Base-by-base conservation (phyloP, 2,329 filamentous ascomycete genomes). In the Fusarium annulatum region DNA sequence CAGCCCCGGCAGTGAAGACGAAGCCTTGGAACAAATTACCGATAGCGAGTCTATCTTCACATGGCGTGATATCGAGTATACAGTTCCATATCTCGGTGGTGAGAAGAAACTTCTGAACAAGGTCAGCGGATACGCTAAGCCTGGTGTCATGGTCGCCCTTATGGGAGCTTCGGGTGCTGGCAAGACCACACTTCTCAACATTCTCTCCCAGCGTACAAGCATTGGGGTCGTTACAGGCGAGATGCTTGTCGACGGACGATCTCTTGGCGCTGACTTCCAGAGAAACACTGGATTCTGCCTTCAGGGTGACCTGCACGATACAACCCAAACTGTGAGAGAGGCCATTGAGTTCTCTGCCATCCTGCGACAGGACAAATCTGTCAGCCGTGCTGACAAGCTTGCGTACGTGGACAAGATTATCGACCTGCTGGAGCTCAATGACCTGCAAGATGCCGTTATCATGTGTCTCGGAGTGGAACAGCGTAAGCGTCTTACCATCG, bases 91-190 rank as follows among this genome's bases (percentile, higher is more conserved):
- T 38, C 62, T 70, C 5, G 76, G 74, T 19, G 80, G 81, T 1
- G 77, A 81, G 28, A 80, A 79, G 58, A 75, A 78, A 41, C 76
- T 85, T 1, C 76, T 81, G 16, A 77, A 80, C 63, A 78, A 90
- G 9, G 89, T 96, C 67, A 91, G 87, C 64, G 94, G 94, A 3
- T 96, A 93, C 74, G 93, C 91, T 3, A 95, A 94, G 77, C 94
- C 94, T 2, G 94, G 94, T 23, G 83, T 92, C 23, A 91, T 97
- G 88, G 90, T 94, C 48, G 94, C 94, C 1, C 84, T 97, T 2
- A 94, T 96, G 86, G 94, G 94, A 61, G 93, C 92, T 4, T 94
- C 90, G 8, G 93, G 93, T 48, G 94, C 94, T 14, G 94, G 94
- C 18, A 97, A 97, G 83, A 95, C 93, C 0, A 96, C 94, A 0